Percentiles rank a stretch among this genome's conserved stretches.
These are phyloP conservation scores for Dissophora globulifera DNA, from an alignment of 192 early-diverging fungal species.

Conservation along the genomic window DNA sequence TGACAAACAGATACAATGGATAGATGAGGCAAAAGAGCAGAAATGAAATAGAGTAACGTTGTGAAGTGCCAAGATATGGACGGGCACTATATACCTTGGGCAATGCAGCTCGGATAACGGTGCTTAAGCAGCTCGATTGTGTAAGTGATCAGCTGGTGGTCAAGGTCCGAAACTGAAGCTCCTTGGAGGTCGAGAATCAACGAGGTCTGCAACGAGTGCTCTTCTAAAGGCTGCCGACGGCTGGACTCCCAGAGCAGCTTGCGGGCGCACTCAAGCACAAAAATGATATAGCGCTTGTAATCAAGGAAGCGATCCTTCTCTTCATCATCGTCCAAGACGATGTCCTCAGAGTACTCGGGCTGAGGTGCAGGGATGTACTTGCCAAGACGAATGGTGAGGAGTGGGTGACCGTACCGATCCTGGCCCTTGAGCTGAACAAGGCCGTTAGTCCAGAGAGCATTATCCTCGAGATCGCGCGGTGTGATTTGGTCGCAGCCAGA, in stretches of 20 bases:
- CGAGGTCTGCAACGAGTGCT: slow-evolving; percentile 45
- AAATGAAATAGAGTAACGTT: neutral
- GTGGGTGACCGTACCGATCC: slow-evolving; percentile 46
- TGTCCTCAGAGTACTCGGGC: slow-evolving; percentile 3
- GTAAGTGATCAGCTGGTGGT: slow-evolving; percentile 46
- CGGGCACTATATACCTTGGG: slow-evolving; percentile 36
- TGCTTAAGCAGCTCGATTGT: slow-evolving; percentile 49
- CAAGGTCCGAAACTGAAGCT: slow-evolving; percentile 48
- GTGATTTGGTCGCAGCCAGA: slow-evolving; percentile 29
- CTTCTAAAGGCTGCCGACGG: slow-evolving; percentile 39
- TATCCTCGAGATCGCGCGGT: slow-evolving; percentile 27
- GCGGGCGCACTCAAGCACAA: slow-evolving; percentile 52
- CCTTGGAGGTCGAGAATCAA: slow-evolving; percentile 46
- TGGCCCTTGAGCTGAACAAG: slow-evolving; percentile 39
- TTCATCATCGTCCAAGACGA: neutral
- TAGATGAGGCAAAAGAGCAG: no score
- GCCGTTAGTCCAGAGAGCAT: slow-evolving; percentile 37
- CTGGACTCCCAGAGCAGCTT: slow-evolving; percentile 50
- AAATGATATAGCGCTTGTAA: slow-evolving; percentile 49
- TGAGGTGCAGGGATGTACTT: slow-evolving; percentile 40
- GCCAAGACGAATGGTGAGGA: slow-evolving; percentile 46
- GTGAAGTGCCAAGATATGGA: no score
- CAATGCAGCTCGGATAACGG: slow-evolving; percentile 49
- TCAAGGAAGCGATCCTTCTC: slow-evolving; percentile 42
- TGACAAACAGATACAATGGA: no score